Evolutionary conservation across 805 yeast genomes (phyloP).

Genomic region (Candida suzukii): DNA sequence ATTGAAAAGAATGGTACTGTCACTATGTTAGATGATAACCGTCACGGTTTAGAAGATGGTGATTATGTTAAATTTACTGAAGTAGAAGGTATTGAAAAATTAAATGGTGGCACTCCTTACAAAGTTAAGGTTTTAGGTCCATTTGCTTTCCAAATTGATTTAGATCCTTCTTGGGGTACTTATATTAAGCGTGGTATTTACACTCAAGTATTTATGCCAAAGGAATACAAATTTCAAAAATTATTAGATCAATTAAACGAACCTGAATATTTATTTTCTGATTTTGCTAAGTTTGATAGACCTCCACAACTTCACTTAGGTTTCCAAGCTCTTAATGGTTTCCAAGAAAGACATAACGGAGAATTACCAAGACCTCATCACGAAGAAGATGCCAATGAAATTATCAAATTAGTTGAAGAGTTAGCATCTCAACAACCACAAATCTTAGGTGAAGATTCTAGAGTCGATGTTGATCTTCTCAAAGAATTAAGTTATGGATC

Average conservation of each 20-base stretch:
- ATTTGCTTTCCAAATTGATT: slow-evolving; percentile 75
- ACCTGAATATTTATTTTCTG: slow-evolving; percentile 80
- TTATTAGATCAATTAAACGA: slow-evolving; percentile 55
- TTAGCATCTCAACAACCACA: slow-evolving; percentile 49
- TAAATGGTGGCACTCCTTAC: slow-evolving; percentile 68
- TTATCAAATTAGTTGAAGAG: slow-evolving; percentile 51
- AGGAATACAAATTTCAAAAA: slow-evolving; percentile 51
- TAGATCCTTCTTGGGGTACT: slow-evolving; percentile 47
- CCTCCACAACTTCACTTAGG: slow-evolving; percentile 88
- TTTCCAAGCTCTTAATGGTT: slow-evolving; percentile 81
- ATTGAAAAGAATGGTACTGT: slow-evolving; percentile 85
- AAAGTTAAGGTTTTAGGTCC: slow-evolving; percentile 89
- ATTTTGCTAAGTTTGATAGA: slow-evolving; percentile 90
- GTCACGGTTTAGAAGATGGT: slow-evolving; percentile 94
- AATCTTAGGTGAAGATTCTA: slow-evolving; percentile 44
- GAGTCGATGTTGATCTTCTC: slow-evolving; percentile 58
- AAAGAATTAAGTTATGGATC: slow-evolving; percentile 77
- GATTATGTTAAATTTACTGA: slow-evolving; percentile 82
- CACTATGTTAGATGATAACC: slow-evolving; percentile 83
- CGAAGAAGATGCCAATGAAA: slow-evolving; percentile 64
- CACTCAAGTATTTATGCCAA: slow-evolving; percentile 87
- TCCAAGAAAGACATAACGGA: slow-evolving; percentile 54
- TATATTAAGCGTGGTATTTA: slow-evolving; percentile 84
- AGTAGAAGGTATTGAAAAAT: slow-evolving; percentile 67
- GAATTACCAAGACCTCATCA: slow-evolving; percentile 71